Conservation (phyloP, 257 asterid genomes). For the Fraxinus americana region DNA sequence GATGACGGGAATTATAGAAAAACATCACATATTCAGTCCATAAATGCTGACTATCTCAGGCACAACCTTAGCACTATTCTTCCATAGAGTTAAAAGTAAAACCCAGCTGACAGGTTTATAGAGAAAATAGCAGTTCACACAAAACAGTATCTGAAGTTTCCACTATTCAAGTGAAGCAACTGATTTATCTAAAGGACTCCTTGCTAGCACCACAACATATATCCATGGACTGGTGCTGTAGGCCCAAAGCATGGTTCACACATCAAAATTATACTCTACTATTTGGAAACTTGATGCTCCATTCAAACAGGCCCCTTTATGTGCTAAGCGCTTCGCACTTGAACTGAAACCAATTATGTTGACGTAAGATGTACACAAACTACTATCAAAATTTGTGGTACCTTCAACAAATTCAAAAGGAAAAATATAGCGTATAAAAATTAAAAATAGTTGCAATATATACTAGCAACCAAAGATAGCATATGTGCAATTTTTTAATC, state of each 20-base stretch:
- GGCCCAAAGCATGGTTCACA: conserved; percentile 12
- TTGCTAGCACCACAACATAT: neutral
- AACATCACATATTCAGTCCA: neutral
- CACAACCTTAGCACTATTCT: neutral
- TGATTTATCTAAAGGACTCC: neutral
- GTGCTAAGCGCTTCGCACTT: neutral
- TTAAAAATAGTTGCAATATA: neutral
- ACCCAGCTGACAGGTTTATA: neutral
- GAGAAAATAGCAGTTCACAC: neutral
- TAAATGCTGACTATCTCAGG: neutral
- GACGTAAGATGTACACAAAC: conserved; percentile 1
- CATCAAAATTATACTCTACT: neutral
- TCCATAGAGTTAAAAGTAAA: neutral
- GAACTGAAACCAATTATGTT: conserved; percentile 3
- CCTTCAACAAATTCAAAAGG: neutral
- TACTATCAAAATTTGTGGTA: neutral
- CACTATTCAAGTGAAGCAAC: neutral
- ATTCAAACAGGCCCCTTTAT: neutral
- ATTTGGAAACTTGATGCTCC: neutral
- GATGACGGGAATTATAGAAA: neutral
- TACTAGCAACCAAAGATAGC: conserved; percentile 1
- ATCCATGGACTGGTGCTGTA: conserved; percentile 2
- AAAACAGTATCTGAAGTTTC: conserved; percentile 13
- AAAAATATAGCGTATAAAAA: neutral
- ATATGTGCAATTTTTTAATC: neutral